Evolutionary conservation across 1,139 yeast species (phyloP).

Genomic region (Yamadazyma siamensis): DNA sequence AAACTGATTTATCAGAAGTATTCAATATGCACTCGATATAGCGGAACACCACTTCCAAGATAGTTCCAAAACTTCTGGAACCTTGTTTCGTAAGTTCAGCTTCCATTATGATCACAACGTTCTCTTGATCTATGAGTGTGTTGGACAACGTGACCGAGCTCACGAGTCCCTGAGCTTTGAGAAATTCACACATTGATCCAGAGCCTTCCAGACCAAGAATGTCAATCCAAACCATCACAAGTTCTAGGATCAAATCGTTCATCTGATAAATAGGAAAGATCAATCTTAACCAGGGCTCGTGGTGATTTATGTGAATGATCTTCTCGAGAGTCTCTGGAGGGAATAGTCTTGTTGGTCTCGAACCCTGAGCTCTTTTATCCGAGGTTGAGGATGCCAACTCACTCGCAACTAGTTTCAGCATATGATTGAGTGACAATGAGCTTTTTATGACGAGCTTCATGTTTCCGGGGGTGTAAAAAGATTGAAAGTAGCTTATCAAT

Average conservation of each 20-base stretch:
- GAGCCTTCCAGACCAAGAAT: conserved; percentile 58
- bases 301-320: conserved; percentile 2
- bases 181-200: conserved; percentile 39
- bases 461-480: conserved; percentile 32
- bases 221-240: conserved; percentile 49
- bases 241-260: conserved; percentile 17
- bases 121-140: conserved; percentile 31
- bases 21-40: conserved; percentile 6
- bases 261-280: conserved; percentile 31
- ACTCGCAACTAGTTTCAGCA: conserved; percentile 55
- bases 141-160: conserved; percentile 35
- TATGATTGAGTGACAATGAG: conserved; percentile 55
- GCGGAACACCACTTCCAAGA: conserved; percentile 20
- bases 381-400: conserved; percentile 38
- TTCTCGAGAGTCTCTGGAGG: background rate
- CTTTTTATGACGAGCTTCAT: conserved; percentile 60
- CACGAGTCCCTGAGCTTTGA: conserved; percentile 24
- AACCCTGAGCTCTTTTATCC: conserved; percentile 13
- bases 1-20: conserved; percentile 16
- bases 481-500: conserved; percentile 24
- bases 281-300: conserved; percentile 22
- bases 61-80: conserved; percentile 12
- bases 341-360: background rate
- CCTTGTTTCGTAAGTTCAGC: conserved; percentile 42
- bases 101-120: conserved; percentile 42